These are phyloP conservation scores for Glomus cerebriforme DNA, from an alignment of 192 early-diverging fungal species.

Conservation along the genomic window DNA sequence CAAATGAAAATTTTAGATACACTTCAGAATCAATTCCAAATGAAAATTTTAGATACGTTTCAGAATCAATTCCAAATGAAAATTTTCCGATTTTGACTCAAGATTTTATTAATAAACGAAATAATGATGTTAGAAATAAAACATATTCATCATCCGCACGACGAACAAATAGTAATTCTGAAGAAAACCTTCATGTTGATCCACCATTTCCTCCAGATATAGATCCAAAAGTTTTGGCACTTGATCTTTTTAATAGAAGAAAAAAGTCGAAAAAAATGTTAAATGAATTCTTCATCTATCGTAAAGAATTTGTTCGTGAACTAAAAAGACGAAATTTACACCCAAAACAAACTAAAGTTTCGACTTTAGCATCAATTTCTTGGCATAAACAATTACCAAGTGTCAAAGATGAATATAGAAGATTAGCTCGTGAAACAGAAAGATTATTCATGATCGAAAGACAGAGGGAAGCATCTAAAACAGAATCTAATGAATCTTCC, in stretches of 20 bases:
- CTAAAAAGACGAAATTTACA: background rate
- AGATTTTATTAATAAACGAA: too few relatives aligned
- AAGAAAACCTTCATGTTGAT: background rate
- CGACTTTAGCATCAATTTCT: background rate
- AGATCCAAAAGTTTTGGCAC: background rate
- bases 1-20: too few relatives aligned
- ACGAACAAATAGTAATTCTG: too few relatives aligned
- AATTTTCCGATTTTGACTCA: too few relatives aligned
- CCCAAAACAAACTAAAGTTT: background rate
- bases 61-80: too few relatives aligned
- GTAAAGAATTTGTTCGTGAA: slow-evolving; percentile 1
- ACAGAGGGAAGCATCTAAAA: background rate
- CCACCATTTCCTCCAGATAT: background rate
- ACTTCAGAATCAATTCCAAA: too few relatives aligned
- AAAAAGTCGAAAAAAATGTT: background rate
- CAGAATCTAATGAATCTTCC: background rate
- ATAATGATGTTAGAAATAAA: too few relatives aligned
- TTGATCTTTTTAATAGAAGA: background rate
- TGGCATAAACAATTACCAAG: background rate
- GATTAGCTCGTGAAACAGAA: slow-evolving; percentile 15
- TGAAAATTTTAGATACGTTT: too few relatives aligned
- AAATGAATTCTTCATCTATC: slow-evolving; percentile 28
- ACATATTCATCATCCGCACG: too few relatives aligned
- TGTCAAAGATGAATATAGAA: slow-evolving; percentile 21
- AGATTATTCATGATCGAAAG: background rate